These are phyloP conservation scores for Talaromyces sp. DNA, from an alignment of 2,329 filamentous ascomycete species.

Conservation along the genomic window DNA sequence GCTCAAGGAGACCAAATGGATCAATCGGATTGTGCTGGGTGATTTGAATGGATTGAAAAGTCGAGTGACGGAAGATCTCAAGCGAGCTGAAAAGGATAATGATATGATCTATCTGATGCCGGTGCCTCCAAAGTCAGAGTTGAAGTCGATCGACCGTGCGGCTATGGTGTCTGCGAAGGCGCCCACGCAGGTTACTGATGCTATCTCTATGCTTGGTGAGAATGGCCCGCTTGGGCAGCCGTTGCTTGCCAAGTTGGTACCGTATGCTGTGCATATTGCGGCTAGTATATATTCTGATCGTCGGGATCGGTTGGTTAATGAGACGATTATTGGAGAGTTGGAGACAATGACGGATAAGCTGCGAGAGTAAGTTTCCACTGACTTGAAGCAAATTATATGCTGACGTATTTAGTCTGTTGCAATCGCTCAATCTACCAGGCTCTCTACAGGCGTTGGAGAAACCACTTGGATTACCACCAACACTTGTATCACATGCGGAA, in stretches of 20 bases:
- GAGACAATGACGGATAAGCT: conserved; percentile 76
- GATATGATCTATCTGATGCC: conserved; percentile 86
- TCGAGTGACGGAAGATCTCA: conserved; percentile 80
- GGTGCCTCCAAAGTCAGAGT: conserved; percentile 82
- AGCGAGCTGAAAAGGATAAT: conserved; percentile 92
- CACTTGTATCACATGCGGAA: conserved; percentile 82
- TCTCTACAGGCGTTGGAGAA: conserved; percentile 94
- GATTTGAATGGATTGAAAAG: conserved; percentile 81
- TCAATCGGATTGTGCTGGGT: conserved; percentile 75
- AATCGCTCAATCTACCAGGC: conserved; percentile 82
- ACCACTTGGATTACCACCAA: conserved; percentile 82
- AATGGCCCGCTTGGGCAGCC: conserved; percentile 76
- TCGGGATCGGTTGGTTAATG: conserved; percentile 83
- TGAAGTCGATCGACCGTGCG: conserved; percentile 79
- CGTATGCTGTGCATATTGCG: conserved; percentile 91
- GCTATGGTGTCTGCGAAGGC: conserved; percentile 80
- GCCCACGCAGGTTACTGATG: conserved; percentile 77
- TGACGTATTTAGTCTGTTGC: conserved; percentile 51
- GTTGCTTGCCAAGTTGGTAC: conserved; percentile 85
- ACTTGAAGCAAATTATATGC: not conserved
- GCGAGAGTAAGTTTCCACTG: conserved; percentile 55
- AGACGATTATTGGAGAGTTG: conserved; percentile 78
- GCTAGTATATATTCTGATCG: conserved; percentile 93
- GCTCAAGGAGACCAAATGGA: conserved; percentile 75
- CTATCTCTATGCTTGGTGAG: conserved; percentile 75